These are phyloP conservation scores for Massarina eburnea DNA, from an alignment of 2,329 filamentous ascomycete genomes.

Conservation along the genomic window DNA sequence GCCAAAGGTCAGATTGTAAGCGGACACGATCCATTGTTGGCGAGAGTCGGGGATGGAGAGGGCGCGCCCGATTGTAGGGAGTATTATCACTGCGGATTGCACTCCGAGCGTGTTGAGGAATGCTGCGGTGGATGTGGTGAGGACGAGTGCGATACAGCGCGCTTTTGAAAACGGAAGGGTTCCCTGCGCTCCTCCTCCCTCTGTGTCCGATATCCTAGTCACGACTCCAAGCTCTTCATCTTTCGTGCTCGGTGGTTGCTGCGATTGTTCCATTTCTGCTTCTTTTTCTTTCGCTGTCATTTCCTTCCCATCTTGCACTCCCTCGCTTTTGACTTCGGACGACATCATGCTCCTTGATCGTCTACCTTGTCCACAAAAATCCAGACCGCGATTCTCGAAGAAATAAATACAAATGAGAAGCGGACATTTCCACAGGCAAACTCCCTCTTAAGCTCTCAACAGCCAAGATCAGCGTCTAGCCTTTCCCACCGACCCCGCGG, in stretches of 20 bases:
- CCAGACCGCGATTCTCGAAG: no score
- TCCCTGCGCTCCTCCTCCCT: slow-evolving; percentile 1
- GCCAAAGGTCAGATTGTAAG: slow-evolving; percentile 66
- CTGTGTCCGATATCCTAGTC: not conserved
- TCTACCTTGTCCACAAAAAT: no score
- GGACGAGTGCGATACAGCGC: slow-evolving; percentile 30
- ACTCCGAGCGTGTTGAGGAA: slow-evolving; percentile 54
- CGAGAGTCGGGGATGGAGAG: slow-evolving; percentile 60
- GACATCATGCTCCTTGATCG: not conserved
- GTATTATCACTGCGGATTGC: slow-evolving; percentile 63
- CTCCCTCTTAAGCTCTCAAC: no score
- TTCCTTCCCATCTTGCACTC: not conserved
- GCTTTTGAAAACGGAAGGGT: slow-evolving; percentile 34
- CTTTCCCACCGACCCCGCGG: no score
- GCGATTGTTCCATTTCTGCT: slow-evolving; percentile 9
- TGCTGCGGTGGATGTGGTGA: slow-evolving; percentile 29
- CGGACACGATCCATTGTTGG: slow-evolving; percentile 67
- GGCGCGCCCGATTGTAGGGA: slow-evolving; percentile 62
- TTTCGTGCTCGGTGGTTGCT: slow-evolving; percentile 8
- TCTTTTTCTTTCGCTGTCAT: slow-evolving; percentile 5
- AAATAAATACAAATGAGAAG: no score
- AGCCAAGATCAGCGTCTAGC: no score
- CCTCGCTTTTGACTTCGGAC: not conserved
- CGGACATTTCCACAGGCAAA: no score
- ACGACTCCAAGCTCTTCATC: slow-evolving; percentile 7